Base-by-base conservation (phyloP, 1,284 basidiomycete species). In the Ceratobasidium sp. region DNA sequence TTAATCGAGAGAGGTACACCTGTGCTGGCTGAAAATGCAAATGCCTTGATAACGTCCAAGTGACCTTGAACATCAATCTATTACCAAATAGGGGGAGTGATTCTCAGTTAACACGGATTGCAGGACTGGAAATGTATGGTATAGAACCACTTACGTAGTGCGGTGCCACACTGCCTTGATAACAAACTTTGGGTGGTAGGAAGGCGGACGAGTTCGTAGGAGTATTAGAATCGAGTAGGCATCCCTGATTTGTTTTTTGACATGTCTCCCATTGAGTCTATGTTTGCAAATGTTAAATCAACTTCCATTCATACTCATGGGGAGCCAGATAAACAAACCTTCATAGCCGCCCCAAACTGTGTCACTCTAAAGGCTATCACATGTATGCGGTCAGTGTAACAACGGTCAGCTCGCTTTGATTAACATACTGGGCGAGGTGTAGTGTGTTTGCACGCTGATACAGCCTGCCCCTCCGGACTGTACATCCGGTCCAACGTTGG, bases 1-100 rank as follows among this genome's bases (percentile, higher is more conserved):
- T 89, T 88, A 28, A 89, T 83, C 3, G 87, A 86, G 26, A 90
- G 79, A 6, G 86, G 87, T 12, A 88, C 81, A 17, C 83, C 81
- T 0, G 85, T 86, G 42, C 81, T 79, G 78, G 82, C 84, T 2
- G 86, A 83, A 79, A 89, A 89, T 3, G 77, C 80, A 64, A 87
- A 87, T 0, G 86, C 87, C 6, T 85, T 84, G 10, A 81, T 80
- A 1, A 89, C 85, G 78, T 89, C 88, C 33, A 83, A 73, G 7
- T 84, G 78, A 3, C 75, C 78, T 3, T 81, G 81, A 4, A 89
- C 86, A 79, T 89, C 86, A 78, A 90, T 86, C 89, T 90, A 68
- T n/a, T 10, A 62, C 33, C 28, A 10, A 13, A 12, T 9, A 20
- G 10, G 1, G 26, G 54, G 20, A 50, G 42, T 23, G 59, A 44